A percentile compares a stretch with the other conserved stretches of the same genome.
Evolutionary conservation across 1,284 basidiomycete genomes (phyloP).

Genomic region (Kalmanozyma brasiliensis): DNA sequence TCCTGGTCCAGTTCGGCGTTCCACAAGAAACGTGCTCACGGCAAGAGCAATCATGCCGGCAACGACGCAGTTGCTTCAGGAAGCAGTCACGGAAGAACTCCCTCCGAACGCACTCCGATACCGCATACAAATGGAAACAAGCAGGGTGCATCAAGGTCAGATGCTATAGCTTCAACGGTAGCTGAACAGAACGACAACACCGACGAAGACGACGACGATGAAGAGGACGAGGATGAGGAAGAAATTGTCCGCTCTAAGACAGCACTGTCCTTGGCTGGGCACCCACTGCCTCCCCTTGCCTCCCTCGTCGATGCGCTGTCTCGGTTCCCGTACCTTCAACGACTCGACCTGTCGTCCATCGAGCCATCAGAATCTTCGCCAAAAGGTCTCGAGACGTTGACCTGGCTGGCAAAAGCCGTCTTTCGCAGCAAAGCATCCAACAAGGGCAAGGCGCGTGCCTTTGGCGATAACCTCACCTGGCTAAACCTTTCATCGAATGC

Average conservation of each 20-base stretch:
- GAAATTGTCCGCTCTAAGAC: conserved; percentile 37
- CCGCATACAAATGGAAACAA: neutral
- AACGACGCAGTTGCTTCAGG: conserved; percentile 8
- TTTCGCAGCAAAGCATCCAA: conserved; percentile 34
- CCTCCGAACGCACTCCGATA: too few species aligned
- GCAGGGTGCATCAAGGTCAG: neutral
- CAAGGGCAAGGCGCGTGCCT: conserved; percentile 28
- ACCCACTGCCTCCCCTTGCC: conserved; percentile 50
- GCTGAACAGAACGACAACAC: neutral
- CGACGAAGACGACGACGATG: neutral
- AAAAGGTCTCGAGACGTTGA: conserved; percentile 40
- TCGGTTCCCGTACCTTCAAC: conserved; percentile 52
- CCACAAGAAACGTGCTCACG: conserved; percentile 38
- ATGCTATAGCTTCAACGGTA: neutral
- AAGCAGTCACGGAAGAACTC: conserved; percentile 3
- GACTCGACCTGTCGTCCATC: conserved; percentile 59
- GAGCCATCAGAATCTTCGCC: conserved; percentile 44
- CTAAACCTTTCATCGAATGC: conserved; percentile 34
- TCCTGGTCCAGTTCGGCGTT: conserved; percentile 35
- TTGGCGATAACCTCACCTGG: conserved; percentile 46
- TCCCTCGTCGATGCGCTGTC: conserved; percentile 54
- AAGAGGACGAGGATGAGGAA: conserved; percentile 13
- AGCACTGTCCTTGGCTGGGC: conserved; percentile 46
- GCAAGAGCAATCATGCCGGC: conserved; percentile 2
- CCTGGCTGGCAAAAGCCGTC: conserved; percentile 55